Conservation (phyloP, 768 basidiomycete genomes). For the Lentinula sp. region DNA sequence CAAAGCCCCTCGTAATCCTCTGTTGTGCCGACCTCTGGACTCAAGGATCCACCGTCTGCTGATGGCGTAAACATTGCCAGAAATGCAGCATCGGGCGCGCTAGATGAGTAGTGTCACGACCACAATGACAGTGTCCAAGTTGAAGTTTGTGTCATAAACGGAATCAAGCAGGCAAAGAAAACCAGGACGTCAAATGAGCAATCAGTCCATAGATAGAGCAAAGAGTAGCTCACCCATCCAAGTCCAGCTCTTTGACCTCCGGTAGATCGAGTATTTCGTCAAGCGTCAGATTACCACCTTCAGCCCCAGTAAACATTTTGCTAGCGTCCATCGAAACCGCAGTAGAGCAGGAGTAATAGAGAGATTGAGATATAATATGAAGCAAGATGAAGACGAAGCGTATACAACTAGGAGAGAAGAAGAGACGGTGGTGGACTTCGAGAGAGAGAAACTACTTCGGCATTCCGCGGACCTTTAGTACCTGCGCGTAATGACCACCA, state of each 20-base stretch:
- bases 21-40: no score
- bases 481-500: background rate
- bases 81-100: background rate
- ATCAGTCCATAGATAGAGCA: background rate
- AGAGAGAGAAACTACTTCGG: background rate
- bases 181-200: background rate
- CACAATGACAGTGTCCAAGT: no score
- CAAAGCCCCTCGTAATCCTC: background rate
- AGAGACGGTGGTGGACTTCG: background rate
- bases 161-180: background rate
- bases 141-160: no score
- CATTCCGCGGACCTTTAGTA: background rate
- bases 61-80: background rate
- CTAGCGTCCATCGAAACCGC: background rate
- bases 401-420: background rate
- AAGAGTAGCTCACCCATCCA: background rate
- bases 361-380: background rate
- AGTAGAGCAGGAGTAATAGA: background rate
- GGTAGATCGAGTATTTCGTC: background rate
- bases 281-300: background rate
- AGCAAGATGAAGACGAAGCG: background rate
- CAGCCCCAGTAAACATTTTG: background rate
- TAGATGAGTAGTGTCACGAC: no score
- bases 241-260: background rate
- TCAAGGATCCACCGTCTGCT: no score